These are phyloP conservation scores for Chamaecyparis obtusa DNA, from an alignment of 75 land plant species.

Conservation along the genomic window DNA sequence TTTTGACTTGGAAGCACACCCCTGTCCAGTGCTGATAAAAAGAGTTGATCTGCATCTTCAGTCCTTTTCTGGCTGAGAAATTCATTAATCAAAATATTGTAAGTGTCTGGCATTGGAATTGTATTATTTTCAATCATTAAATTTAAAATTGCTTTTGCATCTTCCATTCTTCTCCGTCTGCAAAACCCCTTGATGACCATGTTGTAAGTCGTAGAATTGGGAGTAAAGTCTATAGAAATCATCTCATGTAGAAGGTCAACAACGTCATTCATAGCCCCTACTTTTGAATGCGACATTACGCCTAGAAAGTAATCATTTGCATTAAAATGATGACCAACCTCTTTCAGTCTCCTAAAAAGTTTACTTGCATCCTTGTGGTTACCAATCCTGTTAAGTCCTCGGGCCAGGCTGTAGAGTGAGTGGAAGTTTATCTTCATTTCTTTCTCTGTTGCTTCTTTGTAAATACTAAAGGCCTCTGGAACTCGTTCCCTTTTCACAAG, in stretches of 20 bases:
- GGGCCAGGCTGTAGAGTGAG: conserved; percentile 1
- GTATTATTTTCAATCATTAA: conserved; percentile 22
- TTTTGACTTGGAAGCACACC: conserved; percentile 26
- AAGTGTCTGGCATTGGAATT: conserved; percentile 26
- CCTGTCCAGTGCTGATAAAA: conserved; percentile 37
- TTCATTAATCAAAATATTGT: conserved; percentile 31
- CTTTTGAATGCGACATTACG: not conserved
- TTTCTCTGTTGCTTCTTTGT: not conserved
- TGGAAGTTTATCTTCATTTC: not conserved
- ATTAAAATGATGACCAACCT: not conserved
- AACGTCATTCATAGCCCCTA: conserved; percentile 27
- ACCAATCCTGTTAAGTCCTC: conserved; percentile 11
- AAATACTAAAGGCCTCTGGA: conserved; percentile 2
- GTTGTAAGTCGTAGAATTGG: conserved; percentile 45
- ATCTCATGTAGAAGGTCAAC: conserved; percentile 29
- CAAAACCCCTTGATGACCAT: conserved; percentile 60
- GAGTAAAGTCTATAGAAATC: conserved; percentile 36
- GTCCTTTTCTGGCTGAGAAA: conserved; percentile 15
- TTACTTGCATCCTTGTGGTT: conserved; percentile 8
- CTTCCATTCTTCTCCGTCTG: conserved; percentile 37
- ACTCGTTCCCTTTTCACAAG: conserved; percentile 4
- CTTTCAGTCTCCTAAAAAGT: not conserved
- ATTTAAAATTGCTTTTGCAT: conserved; percentile 49
- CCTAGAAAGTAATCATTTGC: conserved; percentile 10
- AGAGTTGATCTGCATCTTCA: conserved; percentile 32